These are phyloP conservation scores for Boeremia lycopersici DNA, from an alignment of 2,329 filamentous ascomycete genomes.

Conservation along the genomic window DNA sequence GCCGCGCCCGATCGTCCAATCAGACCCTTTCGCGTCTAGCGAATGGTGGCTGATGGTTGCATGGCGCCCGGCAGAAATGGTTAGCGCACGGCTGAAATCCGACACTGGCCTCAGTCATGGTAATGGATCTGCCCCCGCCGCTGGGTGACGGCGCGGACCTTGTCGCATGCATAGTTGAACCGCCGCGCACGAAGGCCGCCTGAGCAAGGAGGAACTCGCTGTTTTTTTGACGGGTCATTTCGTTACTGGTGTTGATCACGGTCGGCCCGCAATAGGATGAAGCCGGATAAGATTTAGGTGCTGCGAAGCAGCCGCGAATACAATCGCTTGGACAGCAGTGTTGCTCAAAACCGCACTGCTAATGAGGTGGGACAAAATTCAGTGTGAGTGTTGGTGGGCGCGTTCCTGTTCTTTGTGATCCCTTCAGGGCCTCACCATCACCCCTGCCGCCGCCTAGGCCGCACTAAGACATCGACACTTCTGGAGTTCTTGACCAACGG, in stretches of 20 bases:
- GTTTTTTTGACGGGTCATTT: background rate
- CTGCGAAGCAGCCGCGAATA: background rate
- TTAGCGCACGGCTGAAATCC: constrained; percentile 15
- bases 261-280: constrained; percentile 11
- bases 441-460: constrained; percentile 14
- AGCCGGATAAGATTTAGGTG: constrained; percentile 9
- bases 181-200: constrained; percentile 10
- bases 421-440: constrained; percentile 12
- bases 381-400: constrained; percentile 7
- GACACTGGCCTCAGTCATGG: constrained; percentile 15
- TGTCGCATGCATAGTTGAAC: constrained; percentile 12
- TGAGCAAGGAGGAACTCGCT: background rate
- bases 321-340: background rate
- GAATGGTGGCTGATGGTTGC: constrained; percentile 24
- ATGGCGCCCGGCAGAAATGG: constrained; percentile 11
- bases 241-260: background rate
- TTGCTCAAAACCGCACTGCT: background rate
- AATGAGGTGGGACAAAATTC: background rate
- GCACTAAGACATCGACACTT: constrained; percentile 18
- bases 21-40: constrained; percentile 15
- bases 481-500: constrained; percentile 10
- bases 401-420: constrained; percentile 13
- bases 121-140: constrained; percentile 14
- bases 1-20: constrained; percentile 23
- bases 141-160: constrained; percentile 16